These are phyloP conservation scores for Colletotrichum sp. DNA, from an alignment of 2,329 filamentous ascomycete species.

Conservation along the genomic window DNA sequence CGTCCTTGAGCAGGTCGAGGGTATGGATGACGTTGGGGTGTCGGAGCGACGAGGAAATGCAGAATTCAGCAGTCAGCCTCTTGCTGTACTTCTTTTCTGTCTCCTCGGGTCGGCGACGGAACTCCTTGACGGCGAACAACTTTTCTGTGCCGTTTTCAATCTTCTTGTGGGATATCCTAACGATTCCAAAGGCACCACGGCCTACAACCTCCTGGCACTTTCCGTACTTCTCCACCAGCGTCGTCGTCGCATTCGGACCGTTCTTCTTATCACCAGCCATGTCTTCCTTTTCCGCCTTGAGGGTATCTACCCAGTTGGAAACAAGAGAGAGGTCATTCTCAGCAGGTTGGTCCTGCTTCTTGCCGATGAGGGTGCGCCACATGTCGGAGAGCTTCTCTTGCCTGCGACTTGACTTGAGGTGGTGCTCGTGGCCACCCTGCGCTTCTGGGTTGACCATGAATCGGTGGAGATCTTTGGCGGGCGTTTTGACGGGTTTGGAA, in stretches of 20 bases:
- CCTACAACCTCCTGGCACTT: conserved; percentile 98
- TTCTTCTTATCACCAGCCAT: conserved; percentile 78
- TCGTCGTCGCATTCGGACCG: conserved; percentile 75
- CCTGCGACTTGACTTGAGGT: conserved; percentile 85
- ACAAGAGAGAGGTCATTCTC: conserved; percentile 90
- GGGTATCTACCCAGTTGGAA: conserved; percentile 93
- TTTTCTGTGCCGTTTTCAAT: conserved; percentile 86
- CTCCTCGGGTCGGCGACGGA: conserved; percentile 91
- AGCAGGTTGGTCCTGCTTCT: conserved; percentile 72
- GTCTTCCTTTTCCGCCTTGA: conserved; percentile 79
- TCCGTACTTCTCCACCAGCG: conserved; percentile 94
- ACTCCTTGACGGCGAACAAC: conserved; percentile 97
- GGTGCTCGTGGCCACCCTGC: conserved; percentile 81
- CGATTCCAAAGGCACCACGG: conserved; percentile 94
- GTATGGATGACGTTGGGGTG: conserved; percentile 99
- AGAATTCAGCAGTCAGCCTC: conserved; percentile 95
- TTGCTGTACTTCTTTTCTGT: conserved; percentile 98
- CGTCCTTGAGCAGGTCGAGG: conserved; percentile 90
- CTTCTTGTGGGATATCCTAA: conserved; percentile 96
- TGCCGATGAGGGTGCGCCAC: conserved; percentile 85
- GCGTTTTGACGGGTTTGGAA: conserved; percentile 38
- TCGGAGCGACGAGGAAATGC: conserved; percentile 94
- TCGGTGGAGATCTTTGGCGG: conserved; percentile 47
- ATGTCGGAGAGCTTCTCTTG: conserved; percentile 96
- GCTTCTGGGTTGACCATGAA: conserved; percentile 56